Base-by-base conservation (phyloP, 257 asterid species). In the Solanum pennellii region DNA sequence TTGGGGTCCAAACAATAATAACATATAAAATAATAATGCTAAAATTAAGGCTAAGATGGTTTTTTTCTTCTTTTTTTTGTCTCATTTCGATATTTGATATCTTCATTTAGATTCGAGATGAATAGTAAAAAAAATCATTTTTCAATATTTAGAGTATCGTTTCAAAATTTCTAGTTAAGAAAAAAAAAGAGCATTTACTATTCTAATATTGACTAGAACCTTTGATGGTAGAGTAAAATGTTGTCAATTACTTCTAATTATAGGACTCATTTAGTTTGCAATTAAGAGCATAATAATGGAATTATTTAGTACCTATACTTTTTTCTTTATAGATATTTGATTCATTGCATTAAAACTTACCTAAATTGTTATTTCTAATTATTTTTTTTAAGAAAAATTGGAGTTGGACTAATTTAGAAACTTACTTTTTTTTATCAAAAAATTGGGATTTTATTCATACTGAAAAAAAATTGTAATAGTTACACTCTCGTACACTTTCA, bases 1-100 rank as follows among this genome's bases (percentile, higher is more conserved):
- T 83, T 83, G 75, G 86, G 56, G 39, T 42, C 76, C 49, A 83
- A 59, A 37, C 87, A 37, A 82, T 29, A 31, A 82, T 82, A 80
- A 79, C 66, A 25, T 47, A 47, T 41, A 18, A 80, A 80, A 49
- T 80, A 80, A 49, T 80, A 80, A 52, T 80, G 44, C 68, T 47
- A 11, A 80, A 80, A 29, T 18, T 16, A n/a, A 74, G 49, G 82
- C 31, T 37, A 25, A 7, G 5, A 13, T 27, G 37, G 13, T 20
- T 59, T 59, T 9, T 16, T 59, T 59, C 6, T 35, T 37, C 1
- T 37, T 35, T 37, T 1, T 35, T 68, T 65, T 2, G 37, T 68
- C 1, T 13, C 21, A 29, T 66, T 7, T 10, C 4, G 12, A 2
- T 12, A 16, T 65, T 12, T 65, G 33, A 12, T 25, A 12, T 65